Evolutionary conservation across 306 rosid genomes (phyloP).

Genomic region (Potentilla sterilis): DNA sequence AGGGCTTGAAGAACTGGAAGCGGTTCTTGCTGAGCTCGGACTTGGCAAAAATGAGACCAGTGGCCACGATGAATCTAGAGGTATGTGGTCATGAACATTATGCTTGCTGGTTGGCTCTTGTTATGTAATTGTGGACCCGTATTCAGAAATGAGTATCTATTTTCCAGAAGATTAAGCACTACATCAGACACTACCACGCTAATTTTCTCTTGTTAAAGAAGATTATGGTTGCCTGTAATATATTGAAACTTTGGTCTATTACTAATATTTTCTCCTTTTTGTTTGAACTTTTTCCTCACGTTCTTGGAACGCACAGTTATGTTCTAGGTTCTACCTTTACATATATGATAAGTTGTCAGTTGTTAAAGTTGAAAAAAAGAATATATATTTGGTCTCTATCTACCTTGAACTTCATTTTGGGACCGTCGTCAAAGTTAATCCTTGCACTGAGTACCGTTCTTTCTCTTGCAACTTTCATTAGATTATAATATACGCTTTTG

Average conservation of each 20-base stretch:
- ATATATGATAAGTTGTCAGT: background rate
- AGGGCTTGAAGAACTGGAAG: constrained; percentile 77
- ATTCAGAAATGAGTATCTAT: background rate
- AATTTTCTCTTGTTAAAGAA: background rate
- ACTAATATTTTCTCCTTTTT: background rate
- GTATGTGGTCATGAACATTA: constrained; percentile 31
- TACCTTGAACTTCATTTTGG: background rate
- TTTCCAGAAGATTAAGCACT: background rate
- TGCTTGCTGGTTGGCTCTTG: constrained; percentile 10
- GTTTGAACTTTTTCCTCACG: background rate
- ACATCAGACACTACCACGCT: background rate
- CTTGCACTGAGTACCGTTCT: background rate
- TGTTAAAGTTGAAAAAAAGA: background rate
- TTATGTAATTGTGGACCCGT: background rate
- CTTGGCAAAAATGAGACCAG: constrained; percentile 34
- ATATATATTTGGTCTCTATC: background rate
- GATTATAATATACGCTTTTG: background rate
- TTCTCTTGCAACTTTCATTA: constrained; percentile 4
- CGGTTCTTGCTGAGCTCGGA: constrained; percentile 80
- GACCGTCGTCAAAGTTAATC: constrained; percentile 11
- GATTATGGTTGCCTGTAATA: background rate
- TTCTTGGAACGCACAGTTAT: background rate
- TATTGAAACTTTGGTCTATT: background rate
- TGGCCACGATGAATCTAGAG: constrained; percentile 48
- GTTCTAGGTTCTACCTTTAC: background rate